Evolutionary conservation across 768 basidiomycete genomes (phyloP).

Genomic region (Tubosaeta sp.): DNA sequence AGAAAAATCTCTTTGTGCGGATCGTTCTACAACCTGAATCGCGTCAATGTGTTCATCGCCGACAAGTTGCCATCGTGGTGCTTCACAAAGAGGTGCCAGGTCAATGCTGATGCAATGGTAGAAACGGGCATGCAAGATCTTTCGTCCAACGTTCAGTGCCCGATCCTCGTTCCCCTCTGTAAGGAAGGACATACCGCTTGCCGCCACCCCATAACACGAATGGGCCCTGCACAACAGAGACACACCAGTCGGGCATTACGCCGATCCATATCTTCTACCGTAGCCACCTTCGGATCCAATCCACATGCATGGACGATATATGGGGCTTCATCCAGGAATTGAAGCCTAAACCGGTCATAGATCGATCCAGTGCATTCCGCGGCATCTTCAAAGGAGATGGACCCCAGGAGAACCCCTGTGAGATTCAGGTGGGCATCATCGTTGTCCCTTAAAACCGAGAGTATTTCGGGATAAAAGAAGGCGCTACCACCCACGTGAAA

Average conservation of each 20-base stretch:
- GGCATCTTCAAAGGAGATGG: not conserved
- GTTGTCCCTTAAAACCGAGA: not conserved
- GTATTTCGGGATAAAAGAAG: slow-evolving; percentile 2
- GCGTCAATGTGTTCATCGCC: not conserved
- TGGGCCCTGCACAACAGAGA: not conserved
- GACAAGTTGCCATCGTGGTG: slow-evolving; percentile 1
- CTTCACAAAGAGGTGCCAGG: not conserved
- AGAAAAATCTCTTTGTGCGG: not conserved
- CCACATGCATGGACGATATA: slow-evolving; percentile 12
- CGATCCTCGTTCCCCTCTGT: not conserved
- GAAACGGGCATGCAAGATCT: slow-evolving; percentile 5
- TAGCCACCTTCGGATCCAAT: slow-evolving; percentile 12
- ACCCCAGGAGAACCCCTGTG: not conserved
- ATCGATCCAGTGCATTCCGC: not conserved
- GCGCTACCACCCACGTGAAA: slow-evolving; percentile 1
- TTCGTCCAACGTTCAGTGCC: not conserved
- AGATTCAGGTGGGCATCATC: not conserved
- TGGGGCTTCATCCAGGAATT: not conserved
- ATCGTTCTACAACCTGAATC: not conserved
- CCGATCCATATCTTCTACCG: slow-evolving; percentile 9
- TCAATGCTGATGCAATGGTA: not conserved
- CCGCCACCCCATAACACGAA: slow-evolving; percentile 4
- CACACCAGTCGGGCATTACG: slow-evolving; percentile 6
- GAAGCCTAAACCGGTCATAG: not conserved
- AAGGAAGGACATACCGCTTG: slow-evolving; percentile 5